Conservation (phyloP, 768 basidiomycete species). For the Terana coerulea region DNA sequence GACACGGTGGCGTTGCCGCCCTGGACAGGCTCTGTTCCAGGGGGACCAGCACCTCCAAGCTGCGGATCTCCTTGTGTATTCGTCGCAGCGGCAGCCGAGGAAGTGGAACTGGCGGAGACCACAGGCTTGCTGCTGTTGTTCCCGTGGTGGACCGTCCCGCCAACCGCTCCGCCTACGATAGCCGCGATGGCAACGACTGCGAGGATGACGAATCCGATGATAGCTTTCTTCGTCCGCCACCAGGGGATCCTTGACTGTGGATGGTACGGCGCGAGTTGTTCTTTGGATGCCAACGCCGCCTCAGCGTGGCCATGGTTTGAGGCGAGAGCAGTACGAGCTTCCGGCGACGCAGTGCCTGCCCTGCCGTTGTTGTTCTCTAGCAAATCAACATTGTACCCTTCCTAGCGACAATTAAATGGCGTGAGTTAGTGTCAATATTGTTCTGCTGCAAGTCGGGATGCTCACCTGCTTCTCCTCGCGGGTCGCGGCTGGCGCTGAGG, state of each 20-base stretch:
- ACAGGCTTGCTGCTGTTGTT: background rate
- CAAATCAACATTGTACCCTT: constrained; percentile 52
- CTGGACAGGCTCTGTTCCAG: too few relatives aligned
- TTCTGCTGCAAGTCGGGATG: background rate
- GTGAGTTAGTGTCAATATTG: background rate
- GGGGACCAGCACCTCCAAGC: too few relatives aligned
- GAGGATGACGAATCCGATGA: constrained; percentile 34
- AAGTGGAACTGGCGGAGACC: background rate
- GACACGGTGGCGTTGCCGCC: too few relatives aligned
- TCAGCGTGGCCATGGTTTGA: constrained; percentile 23
- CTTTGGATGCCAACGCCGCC: constrained; percentile 15
- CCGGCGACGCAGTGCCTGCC: constrained; percentile 20
- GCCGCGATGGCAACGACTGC: constrained; percentile 44
- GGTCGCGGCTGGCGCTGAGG: constrained; percentile 26
- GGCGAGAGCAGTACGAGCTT: constrained; percentile 11
- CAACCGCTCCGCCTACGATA: constrained; percentile 57
- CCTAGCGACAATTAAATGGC: constrained; percentile 28
- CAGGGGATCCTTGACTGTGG: constrained; percentile 31
- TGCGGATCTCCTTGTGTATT: too few relatives aligned
- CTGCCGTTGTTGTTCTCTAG: constrained; percentile 19
- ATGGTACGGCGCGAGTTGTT: constrained; percentile 6
- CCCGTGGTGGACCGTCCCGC: constrained; percentile 37
- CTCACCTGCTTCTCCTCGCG: constrained; percentile 30
- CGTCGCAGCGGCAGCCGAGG: background rate
- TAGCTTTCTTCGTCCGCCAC: constrained; percentile 46